These are phyloP conservation scores for Aureobasidium sp. DNA, from an alignment of 2,329 filamentous ascomycete species.

Conservation along the genomic window DNA sequence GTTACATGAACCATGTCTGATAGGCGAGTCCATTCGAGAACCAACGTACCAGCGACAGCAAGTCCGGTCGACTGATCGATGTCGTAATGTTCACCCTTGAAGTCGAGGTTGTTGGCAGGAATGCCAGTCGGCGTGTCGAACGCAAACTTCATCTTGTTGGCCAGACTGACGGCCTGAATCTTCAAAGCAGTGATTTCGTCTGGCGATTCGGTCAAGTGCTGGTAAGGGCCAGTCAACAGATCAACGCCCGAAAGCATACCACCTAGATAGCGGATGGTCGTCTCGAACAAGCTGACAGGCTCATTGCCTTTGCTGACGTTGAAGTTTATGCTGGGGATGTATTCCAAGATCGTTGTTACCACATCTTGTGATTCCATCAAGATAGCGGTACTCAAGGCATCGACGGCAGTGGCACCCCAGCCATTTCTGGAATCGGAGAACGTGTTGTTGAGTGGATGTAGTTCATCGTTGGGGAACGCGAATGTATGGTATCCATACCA, in stretches of 20 bases:
- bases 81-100: conserved; percentile 41
- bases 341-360: conserved; percentile 61
- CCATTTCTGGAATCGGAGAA: conserved; percentile 65
- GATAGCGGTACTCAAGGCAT: conserved; percentile 70
- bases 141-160: conserved; percentile 63
- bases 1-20: conserved; percentile 63
- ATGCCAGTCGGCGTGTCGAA: conserved; percentile 71
- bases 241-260: conserved; percentile 71
- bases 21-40: conserved; percentile 76
- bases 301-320: conserved; percentile 38
- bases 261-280: conserved; percentile 78
- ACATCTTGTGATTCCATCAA: conserved; percentile 63
- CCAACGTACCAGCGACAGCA: conserved; percentile 67
- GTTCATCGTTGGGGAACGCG: conserved; percentile 69
- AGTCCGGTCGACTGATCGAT: conserved; percentile 56
- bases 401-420: conserved; percentile 77
- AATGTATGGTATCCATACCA: conserved; percentile 54
- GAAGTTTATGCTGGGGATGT: conserved; percentile 64
- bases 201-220: conserved; percentile 16
- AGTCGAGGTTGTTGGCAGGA: conserved; percentile 59
- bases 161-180: conserved; percentile 58
- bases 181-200: conserved; percentile 52
- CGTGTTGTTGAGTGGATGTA: conserved; percentile 58
- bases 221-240: conserved; percentile 57
- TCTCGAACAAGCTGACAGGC: conserved; percentile 74